These are phyloP conservation scores for Ustilago hordei DNA, from an alignment of 1,284 basidiomycete genomes.

Conservation along the genomic window DNA sequence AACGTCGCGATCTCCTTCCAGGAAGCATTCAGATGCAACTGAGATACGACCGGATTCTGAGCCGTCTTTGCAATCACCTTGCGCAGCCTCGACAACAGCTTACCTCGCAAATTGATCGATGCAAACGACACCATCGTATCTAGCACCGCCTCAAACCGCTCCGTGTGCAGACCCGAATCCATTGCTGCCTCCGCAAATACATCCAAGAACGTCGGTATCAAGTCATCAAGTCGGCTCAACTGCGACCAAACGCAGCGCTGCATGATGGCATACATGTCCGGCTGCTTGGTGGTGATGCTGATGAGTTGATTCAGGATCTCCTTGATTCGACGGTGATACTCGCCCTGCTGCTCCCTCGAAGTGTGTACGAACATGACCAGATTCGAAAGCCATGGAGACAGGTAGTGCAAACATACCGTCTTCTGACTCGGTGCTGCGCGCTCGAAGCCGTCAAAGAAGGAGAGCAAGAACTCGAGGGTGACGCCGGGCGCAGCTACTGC, in stretches of 20 bases:
- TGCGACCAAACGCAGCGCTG: constrained; percentile 65
- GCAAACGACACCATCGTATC: constrained; percentile 66
- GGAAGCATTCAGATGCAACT: constrained; percentile 60
- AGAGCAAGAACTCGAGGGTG: constrained; percentile 64
- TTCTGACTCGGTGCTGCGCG: constrained; percentile 59
- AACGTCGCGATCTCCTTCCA: constrained; percentile 68
- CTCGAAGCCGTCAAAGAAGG: constrained; percentile 67
- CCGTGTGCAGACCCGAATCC: constrained; percentile 64
- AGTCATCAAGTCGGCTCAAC: constrained; percentile 63
- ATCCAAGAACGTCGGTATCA: constrained; percentile 63
- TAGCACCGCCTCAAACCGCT: constrained; percentile 64
- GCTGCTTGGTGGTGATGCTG: constrained; percentile 65
- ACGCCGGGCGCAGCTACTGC: constrained; percentile 63
- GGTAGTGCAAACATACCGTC: constrained; percentile 62
- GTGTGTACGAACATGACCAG: constrained; percentile 64
- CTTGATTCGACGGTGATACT: constrained; percentile 64
- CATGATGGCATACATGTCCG: constrained; percentile 66
- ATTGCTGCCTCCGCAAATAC: constrained; percentile 65
- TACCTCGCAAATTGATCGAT: constrained; percentile 65
- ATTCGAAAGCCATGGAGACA: constrained; percentile 65
- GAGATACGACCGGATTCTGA: constrained; percentile 56
- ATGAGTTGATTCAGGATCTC: constrained; percentile 64
- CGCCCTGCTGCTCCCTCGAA: constrained; percentile 59
- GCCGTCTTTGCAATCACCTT: constrained; percentile 65
- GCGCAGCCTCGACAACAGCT: constrained; percentile 61